phyloP scores from a whole-genome alignment of 2,329 filamentous ascomycete species.

The Exophiala spinifera region DNA sequence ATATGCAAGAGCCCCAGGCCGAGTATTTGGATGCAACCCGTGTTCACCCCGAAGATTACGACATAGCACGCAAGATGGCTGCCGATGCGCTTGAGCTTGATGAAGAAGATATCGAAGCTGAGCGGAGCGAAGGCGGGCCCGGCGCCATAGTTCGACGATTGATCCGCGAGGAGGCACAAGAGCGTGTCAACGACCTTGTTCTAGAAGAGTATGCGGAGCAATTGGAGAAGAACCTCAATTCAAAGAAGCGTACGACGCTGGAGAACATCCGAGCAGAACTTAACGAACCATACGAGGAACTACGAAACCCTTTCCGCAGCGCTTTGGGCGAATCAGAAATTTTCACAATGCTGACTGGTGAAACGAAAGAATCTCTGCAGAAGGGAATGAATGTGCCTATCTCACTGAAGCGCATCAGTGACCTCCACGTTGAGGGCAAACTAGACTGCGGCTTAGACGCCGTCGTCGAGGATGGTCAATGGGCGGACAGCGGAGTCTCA shows the following conservation, averaged over 20 bases:
- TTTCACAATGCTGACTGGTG: slow-evolving; percentile 95
- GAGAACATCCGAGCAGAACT: slow-evolving; percentile 95
- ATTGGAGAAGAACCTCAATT: slow-evolving; percentile 86
- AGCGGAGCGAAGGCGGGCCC: slow-evolving; percentile 83
- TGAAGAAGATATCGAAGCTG: slow-evolving; percentile 94
- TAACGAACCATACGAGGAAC: slow-evolving; percentile 88
- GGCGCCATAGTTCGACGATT: slow-evolving; percentile 91
- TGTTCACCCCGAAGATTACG: slow-evolving; percentile 97
- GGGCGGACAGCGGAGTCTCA: slow-evolving; percentile 65
- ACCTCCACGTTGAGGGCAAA: slow-evolving; percentile 89
- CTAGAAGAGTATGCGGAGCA: slow-evolving; percentile 97
- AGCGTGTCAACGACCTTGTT: slow-evolving; percentile 93
- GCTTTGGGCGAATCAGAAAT: slow-evolving; percentile 69
- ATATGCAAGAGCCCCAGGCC: slow-evolving; percentile 73
- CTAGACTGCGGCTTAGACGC: slow-evolving; percentile 94
- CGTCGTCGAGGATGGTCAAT: slow-evolving; percentile 76
- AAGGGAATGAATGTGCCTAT: slow-evolving; percentile 93
- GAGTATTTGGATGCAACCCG: slow-evolving; percentile 96
- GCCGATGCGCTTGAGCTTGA: slow-evolving; percentile 94
- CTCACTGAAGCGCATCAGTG: slow-evolving; percentile 73
- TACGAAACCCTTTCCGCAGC: slow-evolving; percentile 73
- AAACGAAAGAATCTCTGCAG: slow-evolving; percentile 76
- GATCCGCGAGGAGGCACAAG: slow-evolving; percentile 89
- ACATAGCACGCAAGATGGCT: slow-evolving; percentile 96
- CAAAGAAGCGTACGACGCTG: slow-evolving; percentile 90